These are phyloP conservation scores for Exophiala phaeomuriformis DNA, from an alignment of 2,329 filamentous ascomycete genomes.

Conservation along the genomic window DNA sequence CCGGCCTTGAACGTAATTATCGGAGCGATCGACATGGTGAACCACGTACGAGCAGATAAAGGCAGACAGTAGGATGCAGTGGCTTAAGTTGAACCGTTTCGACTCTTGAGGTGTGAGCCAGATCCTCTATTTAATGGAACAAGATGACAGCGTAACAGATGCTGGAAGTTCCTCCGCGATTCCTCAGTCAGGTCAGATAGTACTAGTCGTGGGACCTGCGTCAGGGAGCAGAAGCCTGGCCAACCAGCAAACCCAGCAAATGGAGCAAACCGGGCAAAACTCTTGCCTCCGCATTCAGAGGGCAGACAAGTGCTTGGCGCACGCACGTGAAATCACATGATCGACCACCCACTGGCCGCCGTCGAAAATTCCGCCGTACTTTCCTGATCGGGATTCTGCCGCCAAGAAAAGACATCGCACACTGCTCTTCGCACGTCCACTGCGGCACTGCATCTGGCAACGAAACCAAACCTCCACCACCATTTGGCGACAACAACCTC, in stretches of 20 bases:
- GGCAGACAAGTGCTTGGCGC: not conserved
- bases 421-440: conserved; percentile 1
- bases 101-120: not conserved
- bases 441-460: not conserved
- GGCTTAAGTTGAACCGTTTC: not conserved
- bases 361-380: not conserved
- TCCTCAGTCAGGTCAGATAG: not conserved
- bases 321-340: not conserved
- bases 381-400: not conserved
- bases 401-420: conserved; percentile 8
- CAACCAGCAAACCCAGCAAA: not conserved
- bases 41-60: conserved; percentile 3
- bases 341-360: not conserved
- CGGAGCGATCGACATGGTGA: conserved; percentile 68
- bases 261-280: not conserved
- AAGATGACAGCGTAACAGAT: not conserved
- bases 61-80: too few relatives aligned
- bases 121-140: not conserved
- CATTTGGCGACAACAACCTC: conserved; percentile 3
- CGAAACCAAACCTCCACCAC: conserved; percentile 1
- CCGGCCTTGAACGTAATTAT: conserved; percentile 97
- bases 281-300: not conserved
- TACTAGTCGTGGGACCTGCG: not conserved
- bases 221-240: not conserved
- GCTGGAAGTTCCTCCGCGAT: not conserved